A percentile compares a stretch with the other conserved stretches of the same genome.
phyloP scores from a whole-genome alignment of 345 rosid species.

The Acer yangbiense region DNA sequence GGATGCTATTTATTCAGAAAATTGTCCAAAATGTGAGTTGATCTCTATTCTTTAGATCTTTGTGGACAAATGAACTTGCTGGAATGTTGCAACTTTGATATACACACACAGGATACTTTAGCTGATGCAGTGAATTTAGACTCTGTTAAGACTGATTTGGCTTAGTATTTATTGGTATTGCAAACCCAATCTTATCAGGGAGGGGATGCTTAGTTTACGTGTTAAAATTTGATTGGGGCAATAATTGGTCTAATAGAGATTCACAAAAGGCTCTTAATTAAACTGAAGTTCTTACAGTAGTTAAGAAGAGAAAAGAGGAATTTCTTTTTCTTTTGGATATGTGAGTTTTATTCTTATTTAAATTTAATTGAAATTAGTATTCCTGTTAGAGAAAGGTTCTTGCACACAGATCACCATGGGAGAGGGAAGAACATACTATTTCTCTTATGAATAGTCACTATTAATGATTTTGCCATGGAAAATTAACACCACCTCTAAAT shows the following conservation, averaged over 20 bases:
- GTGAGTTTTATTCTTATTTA: background rate
- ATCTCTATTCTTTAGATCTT: background rate
- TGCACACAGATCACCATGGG: too few relatives aligned
- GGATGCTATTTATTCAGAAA: slow-evolving; percentile 65
- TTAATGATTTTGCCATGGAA: too few relatives aligned
- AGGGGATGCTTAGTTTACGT: too few relatives aligned
- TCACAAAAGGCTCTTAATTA: background rate
- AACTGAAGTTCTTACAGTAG: background rate
- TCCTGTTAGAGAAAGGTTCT: background rate
- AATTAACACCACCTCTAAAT: too few relatives aligned
- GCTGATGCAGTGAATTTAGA: background rate
- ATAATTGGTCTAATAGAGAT: background rate
- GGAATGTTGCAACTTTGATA: background rate
- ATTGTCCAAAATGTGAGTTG: slow-evolving; percentile 57
- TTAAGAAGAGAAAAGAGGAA: background rate
- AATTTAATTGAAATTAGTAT: background rate
- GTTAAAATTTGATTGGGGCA: too few relatives aligned
- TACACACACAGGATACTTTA: background rate
- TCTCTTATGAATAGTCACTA: too few relatives aligned
- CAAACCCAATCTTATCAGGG: too few relatives aligned
- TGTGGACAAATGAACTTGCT: background rate
- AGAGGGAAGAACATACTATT: too few relatives aligned
- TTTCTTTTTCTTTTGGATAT: background rate
- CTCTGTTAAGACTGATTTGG: background rate
- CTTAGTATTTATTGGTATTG: too few relatives aligned